Base-by-base conservation (phyloP, 176 grass and related monocot species). In the Poa pratensis region DNA sequence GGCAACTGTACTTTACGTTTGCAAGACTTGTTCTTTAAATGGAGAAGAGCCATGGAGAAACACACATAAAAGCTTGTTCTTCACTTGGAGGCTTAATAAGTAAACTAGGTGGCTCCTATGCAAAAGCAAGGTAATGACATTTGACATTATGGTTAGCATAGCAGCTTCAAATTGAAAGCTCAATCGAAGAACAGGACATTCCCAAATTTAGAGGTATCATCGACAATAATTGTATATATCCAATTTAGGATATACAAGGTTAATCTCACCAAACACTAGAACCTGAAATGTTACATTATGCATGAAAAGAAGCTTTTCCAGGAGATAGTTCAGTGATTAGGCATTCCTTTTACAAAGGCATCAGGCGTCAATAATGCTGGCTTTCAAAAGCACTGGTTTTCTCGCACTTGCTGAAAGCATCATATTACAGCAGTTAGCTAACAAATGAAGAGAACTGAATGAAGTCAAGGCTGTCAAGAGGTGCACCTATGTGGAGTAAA, bases 291-390 rank as follows among this genome's bases (percentile, higher is more conserved):
- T 71, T 45, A 73, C 73, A 73, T 46, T 86, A 72, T 77, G 65
- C 79, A 78, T 6, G 43, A 55, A 71, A 40, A 24, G 7, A 37
- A 69, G 20, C 46, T 54, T 90, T 70, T 64, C 42, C 83, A 82
- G 45, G 42, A 55, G 37, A 55, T 5, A 54, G n/a, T 85, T 43
- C 73, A 55, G 9, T 64, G 45, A 73, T 78, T 78, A 82, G 73
- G 32, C 88, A 72, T 64, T 90, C 77, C 52, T 78, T 82, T 54
- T 82, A 86, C 83, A 86, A 51, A 86, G 37, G 79, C 12, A 52
- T 35, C 32, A 70, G 6, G 8, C 88, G 77, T 86, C 42, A 43
- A 82, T 63, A 43, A 82, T 82, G 83, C 61, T 62, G 32, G 30
- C 63, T 82, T 52, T 22, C 34, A 62, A 71, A 65, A 76, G 63